Base-by-base conservation (phyloP, 177 flowering plant species). In the Vitis hybrid region DNA sequence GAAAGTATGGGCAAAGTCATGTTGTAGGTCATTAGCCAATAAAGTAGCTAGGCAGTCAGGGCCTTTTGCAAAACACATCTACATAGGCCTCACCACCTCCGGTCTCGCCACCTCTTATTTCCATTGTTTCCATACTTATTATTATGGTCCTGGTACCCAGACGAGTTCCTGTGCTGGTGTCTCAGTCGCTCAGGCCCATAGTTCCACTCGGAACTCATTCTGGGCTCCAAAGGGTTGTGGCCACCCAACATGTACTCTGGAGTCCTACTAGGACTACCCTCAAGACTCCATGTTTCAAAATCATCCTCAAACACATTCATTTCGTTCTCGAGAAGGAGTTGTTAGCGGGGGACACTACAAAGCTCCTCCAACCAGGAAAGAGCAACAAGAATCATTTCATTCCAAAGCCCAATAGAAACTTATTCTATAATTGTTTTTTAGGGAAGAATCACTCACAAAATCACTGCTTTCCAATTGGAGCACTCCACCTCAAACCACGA, bases 251-350 rank as follows among this genome's bases (percentile, higher is more conserved):
- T 13, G 24, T 76, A 79, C 4, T 56, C 67, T 1, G 75, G 66
- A 5, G 72, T 60, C 65, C 89, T 81, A 17, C 12, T 64, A 0
- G 86, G 88, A 69, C 88, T 88, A 62, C 80, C 70, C 32, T 86
- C 91, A 2, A 88, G 89, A 77, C 88, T 87, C 94, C 93, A 91
- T 1, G 81, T 69, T 59, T 87, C 91, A 57, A 71, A 79, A 8
- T 79, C 88, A 0, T 79, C 79, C 40, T 65, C 78, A 60, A 56
- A 77, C 12, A 52, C 77, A 54, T 49, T 73, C 77, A 49, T 81
- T 80, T 64, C 79, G 67, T 21, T 74, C 82, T 79, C 78, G 63
- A 1, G 56, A 56, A 64, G 71, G 76, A 52, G 61, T 76, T 24
- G 67, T 67, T 12, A 11, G 32, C 64, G 64, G 2, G 11, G 58